These are phyloP conservation scores for Prunus davidiana DNA, from an alignment of 306 rosid genomes.

Conservation along the genomic window DNA sequence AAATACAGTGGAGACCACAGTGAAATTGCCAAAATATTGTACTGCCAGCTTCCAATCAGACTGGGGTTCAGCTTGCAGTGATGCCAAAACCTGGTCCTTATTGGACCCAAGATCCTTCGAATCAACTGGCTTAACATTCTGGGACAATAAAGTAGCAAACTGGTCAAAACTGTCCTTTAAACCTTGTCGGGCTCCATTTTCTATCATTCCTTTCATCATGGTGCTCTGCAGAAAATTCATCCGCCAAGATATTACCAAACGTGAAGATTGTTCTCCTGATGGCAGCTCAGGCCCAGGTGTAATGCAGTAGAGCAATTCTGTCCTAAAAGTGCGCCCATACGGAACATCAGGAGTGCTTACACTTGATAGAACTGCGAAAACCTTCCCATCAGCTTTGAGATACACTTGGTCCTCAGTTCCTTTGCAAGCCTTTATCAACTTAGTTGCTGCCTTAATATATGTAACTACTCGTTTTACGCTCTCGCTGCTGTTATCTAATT, in stretches of 20 bases:
- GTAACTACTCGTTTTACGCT: conserved; percentile 59
- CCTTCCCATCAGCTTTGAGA: conserved; percentile 78
- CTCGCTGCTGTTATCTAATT: conserved; percentile 49
- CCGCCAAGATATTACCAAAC: conserved; percentile 85
- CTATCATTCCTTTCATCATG: conserved; percentile 98
- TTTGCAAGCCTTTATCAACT: conserved; percentile 69
- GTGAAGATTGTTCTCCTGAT: conserved; percentile 68
- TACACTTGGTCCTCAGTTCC: conserved; percentile 80
- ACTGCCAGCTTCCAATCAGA: conserved; percentile 70
- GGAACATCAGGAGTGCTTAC: conserved; percentile 89
- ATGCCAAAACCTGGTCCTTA: conserved; percentile 85
- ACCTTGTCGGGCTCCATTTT: conserved; percentile 88
- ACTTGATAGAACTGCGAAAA: conserved; percentile 56
- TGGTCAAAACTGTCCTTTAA: conserved; percentile 83
- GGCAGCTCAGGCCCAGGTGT: conserved; percentile 88
- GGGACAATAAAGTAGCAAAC: conserved; percentile 63
- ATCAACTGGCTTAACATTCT: conserved; percentile 66
- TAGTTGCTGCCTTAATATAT: conserved; percentile 73
- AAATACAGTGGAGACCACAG: conserved; percentile 57
- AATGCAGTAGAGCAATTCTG: conserved; percentile 70
- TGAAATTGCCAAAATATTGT: conserved; percentile 84
- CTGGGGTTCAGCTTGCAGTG: conserved; percentile 60
- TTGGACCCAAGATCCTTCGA: conserved; percentile 72
- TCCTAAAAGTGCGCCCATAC: conserved; percentile 75
- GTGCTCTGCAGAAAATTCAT: conserved; percentile 86